Percentiles rank a stretch among this genome's conserved stretches.
These are phyloP conservation scores for Penicillium sp. DNA, from an alignment of 2,329 filamentous ascomycete genomes.

Conservation along the genomic window DNA sequence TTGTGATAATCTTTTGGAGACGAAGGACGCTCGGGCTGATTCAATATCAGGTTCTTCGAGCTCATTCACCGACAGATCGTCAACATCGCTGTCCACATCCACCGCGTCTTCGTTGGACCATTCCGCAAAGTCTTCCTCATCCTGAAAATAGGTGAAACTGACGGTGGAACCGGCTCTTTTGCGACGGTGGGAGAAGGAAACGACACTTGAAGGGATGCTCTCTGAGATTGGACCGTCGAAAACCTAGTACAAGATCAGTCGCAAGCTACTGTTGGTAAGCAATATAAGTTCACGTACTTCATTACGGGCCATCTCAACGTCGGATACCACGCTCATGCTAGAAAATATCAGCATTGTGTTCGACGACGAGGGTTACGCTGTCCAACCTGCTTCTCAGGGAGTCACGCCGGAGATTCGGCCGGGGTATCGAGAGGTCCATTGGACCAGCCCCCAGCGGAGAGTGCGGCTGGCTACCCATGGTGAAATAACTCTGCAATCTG, in stretches of 20 bases:
- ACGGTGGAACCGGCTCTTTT: conserved; percentile 76
- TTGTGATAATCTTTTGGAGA: conserved; percentile 35
- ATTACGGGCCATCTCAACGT: conserved; percentile 98
- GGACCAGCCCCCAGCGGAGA: conserved; percentile 24
- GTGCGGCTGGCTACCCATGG: conserved; percentile 31
- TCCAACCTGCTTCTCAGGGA: conserved; percentile 42
- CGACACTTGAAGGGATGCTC: conserved; percentile 89
- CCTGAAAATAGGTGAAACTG: conserved; percentile 84
- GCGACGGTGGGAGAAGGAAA: conserved; percentile 85
- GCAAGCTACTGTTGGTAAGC: neutral
- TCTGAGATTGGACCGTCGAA: conserved; percentile 93
- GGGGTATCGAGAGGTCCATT: conserved; percentile 21
- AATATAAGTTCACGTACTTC: conserved; percentile 58
- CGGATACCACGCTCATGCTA: conserved; percentile 75
- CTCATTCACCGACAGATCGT: conserved; percentile 41
- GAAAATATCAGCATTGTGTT: conserved; percentile 16
- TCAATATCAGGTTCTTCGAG: conserved; percentile 38
- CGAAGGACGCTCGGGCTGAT: conserved; percentile 32
- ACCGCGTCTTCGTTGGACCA: conserved; percentile 51
- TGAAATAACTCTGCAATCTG: conserved; percentile 3
- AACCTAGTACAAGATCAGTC: conserved; percentile 47
- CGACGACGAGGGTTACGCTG: neutral
- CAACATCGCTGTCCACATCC: conserved; percentile 44
- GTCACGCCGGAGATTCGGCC: conserved; percentile 30
- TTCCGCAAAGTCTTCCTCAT: conserved; percentile 62